Base-by-base conservation (phyloP, 78 protist genomes). In the Pelomyxa schiedti region DNA sequence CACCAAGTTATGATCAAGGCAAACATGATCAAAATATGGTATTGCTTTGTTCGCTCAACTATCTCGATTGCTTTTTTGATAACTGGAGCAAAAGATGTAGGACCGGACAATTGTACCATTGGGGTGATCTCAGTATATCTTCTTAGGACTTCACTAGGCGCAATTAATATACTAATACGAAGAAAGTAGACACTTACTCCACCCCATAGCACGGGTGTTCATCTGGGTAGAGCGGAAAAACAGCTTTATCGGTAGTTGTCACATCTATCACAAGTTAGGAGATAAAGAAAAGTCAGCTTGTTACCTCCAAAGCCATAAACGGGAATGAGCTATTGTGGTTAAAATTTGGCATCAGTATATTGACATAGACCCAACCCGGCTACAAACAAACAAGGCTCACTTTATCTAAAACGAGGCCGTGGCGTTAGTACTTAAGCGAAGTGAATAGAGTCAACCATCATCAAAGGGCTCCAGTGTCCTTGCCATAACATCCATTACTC, bases 61-160 rank as follows among this genome's bases (percentile, higher is more conserved):
- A 84, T 79, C 30, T 74, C 72, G 22, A 84, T 86, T 3, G 87
- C 72, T 22, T 66, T 47, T 16, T 3, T 2, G 42, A 85, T 83
- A 40, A 30, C 16, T 8, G 87, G 86, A 8, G 86, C 87, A 65
- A 89, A 92, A 32, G 69, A 64, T 35, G 95, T 89, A 53, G 95
- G 95, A 0, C 93, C 95, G 43, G 73, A 36, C 35, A 88, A 66
- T 26, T 58, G 53, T 24, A 87, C 73, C 41, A 42, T 47, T 30
- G 92, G 92, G 16, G 88, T 64, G 38, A 88, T 82, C 37, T 83
- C 89, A 30, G 41, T 74, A 78, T 86, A 86, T 8, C 78, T 47
- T 4, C 78, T 36, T 16, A 86, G 24, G 4, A 77, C 83, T 39
- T 82, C 82, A 53, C 47, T 39, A 63, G n/a, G n/a, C n/a, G n/a